phyloP scores from a whole-genome alignment of 2,329 filamentous ascomycete genomes.

The Apiospora pterosperma region DNA sequence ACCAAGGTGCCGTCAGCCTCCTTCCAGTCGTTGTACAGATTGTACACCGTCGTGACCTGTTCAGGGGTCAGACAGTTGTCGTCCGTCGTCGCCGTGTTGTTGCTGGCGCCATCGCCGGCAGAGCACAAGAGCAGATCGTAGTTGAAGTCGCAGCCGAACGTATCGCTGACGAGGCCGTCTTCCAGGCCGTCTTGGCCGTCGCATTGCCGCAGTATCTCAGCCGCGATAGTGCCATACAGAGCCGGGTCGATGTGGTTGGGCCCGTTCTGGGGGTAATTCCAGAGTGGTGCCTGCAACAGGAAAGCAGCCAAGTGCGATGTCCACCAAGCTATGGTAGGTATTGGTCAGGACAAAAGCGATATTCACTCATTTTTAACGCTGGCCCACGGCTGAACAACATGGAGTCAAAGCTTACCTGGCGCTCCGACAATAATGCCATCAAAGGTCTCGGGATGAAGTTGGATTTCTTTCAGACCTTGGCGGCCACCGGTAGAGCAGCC shows the following conservation, averaged over 20 bases:
- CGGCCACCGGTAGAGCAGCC: conserved; percentile 59
- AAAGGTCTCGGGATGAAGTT: conserved; percentile 52
- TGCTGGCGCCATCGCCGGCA: background rate
- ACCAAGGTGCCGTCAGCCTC: conserved; percentile 20
- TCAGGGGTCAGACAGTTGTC: conserved; percentile 35
- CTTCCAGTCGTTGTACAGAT: conserved; percentile 24
- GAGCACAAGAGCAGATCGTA: conserved; percentile 34
- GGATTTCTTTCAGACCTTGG: conserved; percentile 52
- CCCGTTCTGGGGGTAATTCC: conserved; percentile 38
- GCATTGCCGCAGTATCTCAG: conserved; percentile 40
- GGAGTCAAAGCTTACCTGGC: conserved; percentile 31
- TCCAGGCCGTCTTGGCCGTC: conserved; percentile 39
- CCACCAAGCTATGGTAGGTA: conserved; percentile 38
- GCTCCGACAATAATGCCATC: conserved; percentile 53
- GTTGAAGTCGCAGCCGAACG: conserved; percentile 35
- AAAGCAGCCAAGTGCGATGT: conserved; percentile 34
- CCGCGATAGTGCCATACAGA: conserved; percentile 36
- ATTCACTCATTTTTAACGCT: background rate
- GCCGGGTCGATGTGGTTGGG: conserved; percentile 37
- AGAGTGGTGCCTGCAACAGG: conserved; percentile 37
- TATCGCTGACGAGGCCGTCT: conserved; percentile 39
- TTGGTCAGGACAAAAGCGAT: background rate
- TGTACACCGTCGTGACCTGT: conserved; percentile 33
- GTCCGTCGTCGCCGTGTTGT: conserved; percentile 16
- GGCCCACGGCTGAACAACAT: background rate